Evolutionary conservation across 768 basidiomycete genomes (phyloP), one percentile per base, ranked within the genome.

Genomic region (Strobilomyces dryophilus): DNA sequence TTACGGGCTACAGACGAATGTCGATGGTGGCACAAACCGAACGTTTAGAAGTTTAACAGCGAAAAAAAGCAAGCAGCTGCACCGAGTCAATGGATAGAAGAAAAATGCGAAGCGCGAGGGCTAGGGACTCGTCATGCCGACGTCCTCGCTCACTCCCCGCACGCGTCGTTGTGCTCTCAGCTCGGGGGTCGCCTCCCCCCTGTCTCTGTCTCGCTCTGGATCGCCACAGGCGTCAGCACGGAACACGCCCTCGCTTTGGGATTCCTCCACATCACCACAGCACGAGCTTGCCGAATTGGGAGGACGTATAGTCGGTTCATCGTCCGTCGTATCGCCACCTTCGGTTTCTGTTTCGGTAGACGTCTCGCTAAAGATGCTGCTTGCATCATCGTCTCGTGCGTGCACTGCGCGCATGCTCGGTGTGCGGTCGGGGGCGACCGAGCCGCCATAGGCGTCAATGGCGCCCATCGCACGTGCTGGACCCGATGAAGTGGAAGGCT

Each of bases 251-350:
- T 71, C 68, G 21, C 61, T 53, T 26, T 69, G 66, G 1, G 63
- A 55, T 35, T 73, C 74, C 26, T 71, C 69, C n/a, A 60, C 66
- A 52, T 76, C 76, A 37, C 68, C 69, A 37, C 67, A 71, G 29
- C 66, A 75, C 3, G 73, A 74, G 14, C 67, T 67, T 20, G 66
- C 66, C 11, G 76, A 77, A 49, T 71, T 69, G 6, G 69, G 66
- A 11, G 81, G 81, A 27, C 85, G 77, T 56, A 89, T 87, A n/a
- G 87, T 89, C n/a, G 87, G 87, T 65, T 89, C 87, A 55, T 89
- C 87, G 53, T 89, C 87, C 21, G 87, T 88, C 49, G 80, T 83
- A 53, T 76, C 79, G 35, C 79, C 84, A 44, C 79, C 74, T 45
- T 77, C 80, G 2, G 76, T 76, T 57, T 80, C 80, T 21, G 78